Evolutionary conservation across 306 rosid species (phyloP).

Genomic region (Cyamopsis tetragonoloba): DNA sequence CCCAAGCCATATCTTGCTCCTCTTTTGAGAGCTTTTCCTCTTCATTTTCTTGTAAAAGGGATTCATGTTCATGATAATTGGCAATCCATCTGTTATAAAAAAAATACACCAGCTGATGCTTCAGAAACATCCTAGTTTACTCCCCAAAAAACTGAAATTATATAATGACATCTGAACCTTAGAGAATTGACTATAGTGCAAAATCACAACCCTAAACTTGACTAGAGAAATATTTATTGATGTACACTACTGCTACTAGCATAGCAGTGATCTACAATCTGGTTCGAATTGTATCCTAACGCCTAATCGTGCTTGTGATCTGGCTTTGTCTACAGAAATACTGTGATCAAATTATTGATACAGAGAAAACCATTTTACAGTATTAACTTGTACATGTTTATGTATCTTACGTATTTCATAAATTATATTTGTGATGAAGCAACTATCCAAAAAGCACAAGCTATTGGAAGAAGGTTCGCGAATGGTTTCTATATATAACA

Average conservation of each 20-base stretch:
- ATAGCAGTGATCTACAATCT: not conserved
- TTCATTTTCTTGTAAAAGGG: constrained; percentile 89
- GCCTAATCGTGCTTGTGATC: not conserved
- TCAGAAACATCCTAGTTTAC: not conserved
- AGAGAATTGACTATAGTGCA: not conserved
- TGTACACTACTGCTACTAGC: constrained; percentile 12
- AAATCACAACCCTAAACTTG: not conserved
- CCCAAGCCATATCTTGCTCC: constrained; percentile 99
- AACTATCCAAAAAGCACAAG: not conserved
- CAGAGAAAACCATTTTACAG: too few species aligned
- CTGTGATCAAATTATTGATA: too few species aligned
- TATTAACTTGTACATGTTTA: too few species aligned
- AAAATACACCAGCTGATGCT: constrained; percentile 3
- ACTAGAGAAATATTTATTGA: not conserved
- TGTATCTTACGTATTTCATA: too few species aligned
- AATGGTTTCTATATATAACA: not conserved
- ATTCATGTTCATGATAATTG: constrained; percentile 83
- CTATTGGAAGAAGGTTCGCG: not conserved
- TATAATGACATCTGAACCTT: not conserved
- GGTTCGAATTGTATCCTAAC: not conserved
- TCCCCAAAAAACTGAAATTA: not conserved
- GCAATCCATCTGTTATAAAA: constrained; percentile 71
- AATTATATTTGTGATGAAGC: too few species aligned
- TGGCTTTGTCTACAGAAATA: not conserved
- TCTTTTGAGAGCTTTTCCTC: constrained; percentile 92